Evolutionary conservation across 768 basidiomycete species (phyloP).

Genomic region (Mycena vitilis): DNA sequence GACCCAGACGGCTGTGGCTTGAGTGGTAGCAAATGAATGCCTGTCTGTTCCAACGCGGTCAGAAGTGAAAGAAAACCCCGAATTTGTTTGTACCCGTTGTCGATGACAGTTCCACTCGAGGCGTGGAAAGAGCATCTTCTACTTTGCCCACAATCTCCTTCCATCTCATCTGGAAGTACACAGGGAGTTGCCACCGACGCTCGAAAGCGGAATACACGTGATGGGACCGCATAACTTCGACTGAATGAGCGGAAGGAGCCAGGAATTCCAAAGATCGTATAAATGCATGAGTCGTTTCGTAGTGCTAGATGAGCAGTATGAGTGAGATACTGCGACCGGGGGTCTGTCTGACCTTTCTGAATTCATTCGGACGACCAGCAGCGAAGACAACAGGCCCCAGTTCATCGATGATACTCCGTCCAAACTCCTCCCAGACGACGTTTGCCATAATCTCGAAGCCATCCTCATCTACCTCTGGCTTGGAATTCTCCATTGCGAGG

Average conservation of each 20-base stretch:
- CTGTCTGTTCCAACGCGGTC: slow-evolving; percentile 37
- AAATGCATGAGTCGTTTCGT: slow-evolving; percentile 86
- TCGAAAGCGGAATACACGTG: slow-evolving; percentile 79
- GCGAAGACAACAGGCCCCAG: slow-evolving; percentile 87
- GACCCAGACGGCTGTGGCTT: slow-evolving; percentile 75
- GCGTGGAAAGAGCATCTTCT: slow-evolving; percentile 71
- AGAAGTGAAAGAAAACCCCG: slow-evolving; percentile 17
- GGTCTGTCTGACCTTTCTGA: slow-evolving; percentile 74
- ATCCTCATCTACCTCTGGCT: slow-evolving; percentile 37
- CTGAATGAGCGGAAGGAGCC: slow-evolving; percentile 78
- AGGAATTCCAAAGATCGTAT: slow-evolving; percentile 84
- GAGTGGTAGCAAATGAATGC: slow-evolving; percentile 64
- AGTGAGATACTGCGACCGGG: slow-evolving; percentile 9
- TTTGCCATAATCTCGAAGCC: slow-evolving; percentile 89
- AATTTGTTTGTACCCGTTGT: slow-evolving; percentile 52
- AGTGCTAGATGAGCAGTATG: slow-evolving; percentile 65
- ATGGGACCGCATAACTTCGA: slow-evolving; percentile 79
- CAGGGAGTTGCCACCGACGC: slow-evolving; percentile 93
- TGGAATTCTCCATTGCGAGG: slow-evolving; percentile 10
- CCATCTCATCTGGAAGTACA: slow-evolving; percentile 98
- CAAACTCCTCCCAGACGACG: slow-evolving; percentile 91
- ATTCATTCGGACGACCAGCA: slow-evolving; percentile 91
- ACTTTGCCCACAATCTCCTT: slow-evolving; percentile 88
- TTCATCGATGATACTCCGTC: slow-evolving; percentile 83
- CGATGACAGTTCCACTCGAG: slow-evolving; percentile 52